Evolutionary conservation across 495 filamentous ascomycete species (phyloP).

Genomic region (Penicillium flavigenum): DNA sequence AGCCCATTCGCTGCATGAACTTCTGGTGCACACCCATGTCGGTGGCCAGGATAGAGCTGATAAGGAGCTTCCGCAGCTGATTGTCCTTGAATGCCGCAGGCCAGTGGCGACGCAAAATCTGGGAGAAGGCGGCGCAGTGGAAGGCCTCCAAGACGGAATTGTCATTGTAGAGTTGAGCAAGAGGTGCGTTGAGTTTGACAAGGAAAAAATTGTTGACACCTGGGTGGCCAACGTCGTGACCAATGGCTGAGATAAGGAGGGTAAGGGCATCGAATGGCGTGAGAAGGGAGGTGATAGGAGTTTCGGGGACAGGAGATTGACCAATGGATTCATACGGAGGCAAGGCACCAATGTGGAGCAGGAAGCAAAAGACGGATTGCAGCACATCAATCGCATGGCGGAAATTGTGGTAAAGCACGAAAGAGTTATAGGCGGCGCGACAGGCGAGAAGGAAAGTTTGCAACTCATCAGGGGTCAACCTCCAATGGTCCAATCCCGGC

Average conservation of each 20-base stretch:
- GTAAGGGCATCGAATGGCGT: conserved; percentile 84
- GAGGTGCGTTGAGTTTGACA: conserved; percentile 84
- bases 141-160: conserved; percentile 96
- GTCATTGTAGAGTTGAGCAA: conserved; percentile 98
- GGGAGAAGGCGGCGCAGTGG: conserved; percentile 95
- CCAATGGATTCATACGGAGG: conserved; percentile 57
- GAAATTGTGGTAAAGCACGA: conserved; percentile 99
- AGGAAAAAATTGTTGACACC: conserved; percentile 98
- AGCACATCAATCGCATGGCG: conserved; percentile 95
- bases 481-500: conserved; percentile 78
- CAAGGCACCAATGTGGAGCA: conserved; percentile 77
- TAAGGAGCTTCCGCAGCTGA: conserved; percentile 83
- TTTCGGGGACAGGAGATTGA: conserved; percentile 34
- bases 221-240: conserved; percentile 95
- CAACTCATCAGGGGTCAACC: conserved; percentile 75
- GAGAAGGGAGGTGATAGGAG: conserved; percentile 70
- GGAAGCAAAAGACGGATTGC: conserved; percentile 88
- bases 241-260: conserved; percentile 88
- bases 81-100: conserved; percentile 71
- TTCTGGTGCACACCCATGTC: conserved; percentile 97
- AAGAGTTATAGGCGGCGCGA: conserved; percentile 84
- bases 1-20: conserved; percentile 82
- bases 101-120: conserved; percentile 93
- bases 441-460: conserved; percentile 79
- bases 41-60: conserved; percentile 91